Percentiles rank a stretch among this genome's conserved stretches.
phyloP scores from a whole-genome alignment of 108 stramenopile species.

The Cyclostephanos invisitatus region DNA sequence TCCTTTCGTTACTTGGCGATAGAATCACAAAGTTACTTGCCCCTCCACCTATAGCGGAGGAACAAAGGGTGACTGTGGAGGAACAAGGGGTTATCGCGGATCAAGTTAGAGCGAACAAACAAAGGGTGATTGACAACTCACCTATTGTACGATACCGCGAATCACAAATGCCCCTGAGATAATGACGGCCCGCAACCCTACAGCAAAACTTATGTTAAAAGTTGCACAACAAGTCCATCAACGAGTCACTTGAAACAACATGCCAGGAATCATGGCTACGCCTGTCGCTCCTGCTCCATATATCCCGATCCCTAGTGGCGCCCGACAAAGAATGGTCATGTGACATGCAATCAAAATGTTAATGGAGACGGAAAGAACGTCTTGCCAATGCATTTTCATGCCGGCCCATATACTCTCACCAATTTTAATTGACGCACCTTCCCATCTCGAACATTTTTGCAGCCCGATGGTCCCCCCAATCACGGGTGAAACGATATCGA shows the following conservation, averaged over 20 bases:
- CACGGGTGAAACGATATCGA: constrained; percentile 11
- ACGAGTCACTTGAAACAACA: neutral
- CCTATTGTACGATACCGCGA: neutral
- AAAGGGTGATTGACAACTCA: neutral
- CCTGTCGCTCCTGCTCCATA: no score
- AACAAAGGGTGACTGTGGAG: no score
- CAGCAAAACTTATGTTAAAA: neutral
- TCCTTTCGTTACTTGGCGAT: no score
- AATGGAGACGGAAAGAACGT: no score
- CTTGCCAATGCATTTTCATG: no score
- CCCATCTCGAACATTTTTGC: neutral
- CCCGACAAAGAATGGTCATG: neutral
- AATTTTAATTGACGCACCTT: no score
- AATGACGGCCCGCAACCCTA: neutral
- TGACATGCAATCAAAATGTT: neutral
- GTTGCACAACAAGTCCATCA: neutral
- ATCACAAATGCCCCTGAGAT: neutral
- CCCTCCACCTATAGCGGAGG: no score
- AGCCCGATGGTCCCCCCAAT: constrained; percentile 10
- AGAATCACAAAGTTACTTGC: neutral
- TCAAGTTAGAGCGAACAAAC: no score
- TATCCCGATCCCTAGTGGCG: no score
- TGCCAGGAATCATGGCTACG: neutral
- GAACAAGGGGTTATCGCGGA: no score
- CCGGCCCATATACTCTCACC: neutral